These are phyloP conservation scores for Debaryomyces prosopidis DNA, from an alignment of 805 yeast genomes.

Conservation along the genomic window DNA sequence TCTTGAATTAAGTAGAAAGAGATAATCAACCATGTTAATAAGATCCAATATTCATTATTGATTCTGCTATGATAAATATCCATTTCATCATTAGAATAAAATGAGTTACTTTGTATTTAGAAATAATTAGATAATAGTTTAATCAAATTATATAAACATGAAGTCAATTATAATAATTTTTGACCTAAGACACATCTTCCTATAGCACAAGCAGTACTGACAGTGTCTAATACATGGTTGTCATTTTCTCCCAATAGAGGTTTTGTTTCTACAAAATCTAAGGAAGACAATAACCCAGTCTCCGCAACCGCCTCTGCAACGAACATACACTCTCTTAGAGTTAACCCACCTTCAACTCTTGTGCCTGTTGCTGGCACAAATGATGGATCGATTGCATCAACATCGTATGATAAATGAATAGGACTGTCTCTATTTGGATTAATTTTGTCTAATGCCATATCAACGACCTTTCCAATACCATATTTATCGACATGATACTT, in stretches of 20 bases:
- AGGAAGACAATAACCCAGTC: slow-evolving; percentile 79
- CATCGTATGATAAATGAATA: slow-evolving; percentile 89
- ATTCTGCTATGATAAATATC: no score
- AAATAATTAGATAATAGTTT: no score
- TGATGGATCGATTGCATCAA: slow-evolving; percentile 93
- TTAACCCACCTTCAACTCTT: slow-evolving; percentile 93
- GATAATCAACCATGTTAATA: no score
- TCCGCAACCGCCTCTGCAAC: slow-evolving; percentile 90
- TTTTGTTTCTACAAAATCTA: slow-evolving; percentile 93
- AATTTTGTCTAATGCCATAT: slow-evolving; percentile 80
- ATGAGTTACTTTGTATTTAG: no score
- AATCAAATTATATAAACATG: no score
- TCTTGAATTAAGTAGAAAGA: no score
- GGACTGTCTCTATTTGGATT: slow-evolving; percentile 72
- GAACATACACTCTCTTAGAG: slow-evolving; percentile 91
- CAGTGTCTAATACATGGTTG: slow-evolving; percentile 76
- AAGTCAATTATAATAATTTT: slow-evolving; percentile 69
- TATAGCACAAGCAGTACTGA: slow-evolving; percentile 85
- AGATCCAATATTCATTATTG: no score
- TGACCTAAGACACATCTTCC: slow-evolving; percentile 96
- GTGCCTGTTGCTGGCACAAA: slow-evolving; percentile 98
- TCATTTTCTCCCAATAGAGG: slow-evolving; percentile 84
- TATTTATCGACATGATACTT: slow-evolving; percentile 96
- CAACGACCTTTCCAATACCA: slow-evolving; percentile 89
- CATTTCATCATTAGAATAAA: no score